Percentiles rank a stretch among this genome's conserved stretches.
Evolutionary conservation across 75 land plant genomes (phyloP).

Genomic region (Selaginella tamariscina): DNA sequence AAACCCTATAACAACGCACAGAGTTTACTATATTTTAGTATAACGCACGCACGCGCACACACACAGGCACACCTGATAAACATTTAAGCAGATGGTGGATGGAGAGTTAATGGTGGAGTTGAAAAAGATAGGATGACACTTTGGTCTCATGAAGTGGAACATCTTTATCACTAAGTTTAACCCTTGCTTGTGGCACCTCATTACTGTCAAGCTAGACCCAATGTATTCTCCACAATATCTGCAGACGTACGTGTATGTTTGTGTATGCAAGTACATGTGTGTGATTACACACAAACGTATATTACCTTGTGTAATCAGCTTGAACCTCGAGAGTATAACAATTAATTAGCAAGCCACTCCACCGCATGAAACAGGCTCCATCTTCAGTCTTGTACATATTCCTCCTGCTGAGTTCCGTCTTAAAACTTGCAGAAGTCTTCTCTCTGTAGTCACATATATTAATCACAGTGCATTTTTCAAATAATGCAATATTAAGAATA

Average conservation of each 20-base stretch:
- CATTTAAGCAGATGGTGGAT: slow-evolving; percentile 59
- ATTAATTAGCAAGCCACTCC: slow-evolving; percentile 93
- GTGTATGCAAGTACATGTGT: neutral
- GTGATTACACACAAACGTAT: slow-evolving; percentile 3
- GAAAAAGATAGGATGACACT: slow-evolving; percentile 81
- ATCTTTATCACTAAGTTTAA: slow-evolving; percentile 40
- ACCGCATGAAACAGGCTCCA: slow-evolving; percentile 70
- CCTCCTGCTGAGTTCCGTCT: slow-evolving; percentile 20
- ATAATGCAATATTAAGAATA: too few relatives aligned
- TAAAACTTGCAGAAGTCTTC: slow-evolving; percentile 64
- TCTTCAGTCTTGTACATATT: slow-evolving; percentile 45
- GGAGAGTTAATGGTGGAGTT: slow-evolving; percentile 80
- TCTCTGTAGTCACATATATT: too few relatives aligned
- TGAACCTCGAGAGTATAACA: slow-evolving; percentile 72
- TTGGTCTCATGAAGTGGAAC: slow-evolving; percentile 65
- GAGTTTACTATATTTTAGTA: too few relatives aligned
- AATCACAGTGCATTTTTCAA: too few relatives aligned
- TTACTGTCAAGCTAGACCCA: slow-evolving; percentile 55
- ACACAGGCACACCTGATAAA: slow-evolving; percentile 77
- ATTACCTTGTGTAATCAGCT: slow-evolving; percentile 93
- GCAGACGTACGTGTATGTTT: neutral
- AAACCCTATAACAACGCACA: too few relatives aligned
- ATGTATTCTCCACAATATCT: slow-evolving; percentile 67
- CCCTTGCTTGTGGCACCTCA: slow-evolving; percentile 34
- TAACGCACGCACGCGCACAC: too few relatives aligned